Percentiles rank a stretch among this genome's conserved stretches.
Evolutionary conservation across 2,329 filamentous ascomycete species (phyloP).

Genomic region (Tolypocladium sp.): DNA sequence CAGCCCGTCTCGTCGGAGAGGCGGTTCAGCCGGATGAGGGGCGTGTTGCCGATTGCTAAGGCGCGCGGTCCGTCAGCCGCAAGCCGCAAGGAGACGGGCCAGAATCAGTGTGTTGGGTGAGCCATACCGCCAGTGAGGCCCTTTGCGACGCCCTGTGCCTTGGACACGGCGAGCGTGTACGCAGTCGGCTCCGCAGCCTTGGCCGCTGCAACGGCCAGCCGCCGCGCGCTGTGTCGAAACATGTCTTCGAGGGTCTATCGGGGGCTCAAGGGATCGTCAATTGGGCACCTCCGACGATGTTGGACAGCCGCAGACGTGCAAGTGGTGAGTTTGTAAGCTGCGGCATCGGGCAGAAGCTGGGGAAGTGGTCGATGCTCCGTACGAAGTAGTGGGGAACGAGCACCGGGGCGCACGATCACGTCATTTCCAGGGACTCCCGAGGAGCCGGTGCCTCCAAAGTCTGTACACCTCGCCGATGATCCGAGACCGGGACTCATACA

Average conservation of each 20-base stretch:
- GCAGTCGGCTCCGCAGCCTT: conserved; percentile 37
- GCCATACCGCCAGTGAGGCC: conserved; percentile 70
- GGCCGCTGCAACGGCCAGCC: conserved; percentile 50
- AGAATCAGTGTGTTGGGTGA: not conserved
- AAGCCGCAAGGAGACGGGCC: not conserved
- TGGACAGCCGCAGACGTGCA: not conserved
- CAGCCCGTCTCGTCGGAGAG: conserved; percentile 89
- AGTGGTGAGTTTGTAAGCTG: not conserved
- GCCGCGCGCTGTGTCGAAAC: conserved; percentile 60
- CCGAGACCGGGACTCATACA: not conserved
- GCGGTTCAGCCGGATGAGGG: conserved; percentile 79
- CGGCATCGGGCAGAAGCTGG: not conserved
- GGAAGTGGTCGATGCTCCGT: not conserved
- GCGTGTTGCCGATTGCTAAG: conserved; percentile 91
- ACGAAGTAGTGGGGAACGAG: not conserved
- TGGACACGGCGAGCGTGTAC: conserved; percentile 64
- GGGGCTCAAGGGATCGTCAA: conserved; percentile 6
- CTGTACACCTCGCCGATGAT: not conserved
- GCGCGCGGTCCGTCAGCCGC: not conserved
- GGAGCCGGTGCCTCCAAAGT: not conserved
- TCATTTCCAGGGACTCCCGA: conserved; percentile 6
- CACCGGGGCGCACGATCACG: conserved; percentile 9
- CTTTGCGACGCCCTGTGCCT: conserved; percentile 69
- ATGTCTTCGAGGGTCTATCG: conserved; percentile 29
- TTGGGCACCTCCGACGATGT: not conserved